Conservation (phyloP, 2,329 filamentous ascomycete species). For the Dryadomyces sulphureus region DNA sequence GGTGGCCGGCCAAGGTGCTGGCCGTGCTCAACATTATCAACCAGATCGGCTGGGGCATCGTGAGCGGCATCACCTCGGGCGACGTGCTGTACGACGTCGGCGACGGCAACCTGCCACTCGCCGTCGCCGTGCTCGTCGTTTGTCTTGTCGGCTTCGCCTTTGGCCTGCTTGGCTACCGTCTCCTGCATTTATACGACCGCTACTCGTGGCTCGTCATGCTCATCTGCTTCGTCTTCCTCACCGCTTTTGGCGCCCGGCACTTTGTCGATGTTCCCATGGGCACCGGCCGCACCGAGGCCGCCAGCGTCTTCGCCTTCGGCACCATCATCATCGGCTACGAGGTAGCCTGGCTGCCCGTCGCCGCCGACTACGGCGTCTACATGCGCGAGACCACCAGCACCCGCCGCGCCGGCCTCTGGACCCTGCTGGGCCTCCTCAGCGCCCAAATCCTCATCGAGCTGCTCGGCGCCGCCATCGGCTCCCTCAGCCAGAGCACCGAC, state of each 20-base stretch:
- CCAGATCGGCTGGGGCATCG: conserved; percentile 12
- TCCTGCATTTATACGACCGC: conserved; percentile 11
- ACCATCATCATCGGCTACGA: conserved; percentile 14
- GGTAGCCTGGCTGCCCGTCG: conserved; percentile 11
- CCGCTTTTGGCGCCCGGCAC: conserved; percentile 10
- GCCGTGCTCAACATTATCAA: conserved; percentile 11
- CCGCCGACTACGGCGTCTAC: conserved; percentile 8
- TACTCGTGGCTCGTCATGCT: conserved; percentile 11
- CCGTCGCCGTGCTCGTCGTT: conserved; percentile 12
- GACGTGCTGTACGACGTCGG: conserved; percentile 13
- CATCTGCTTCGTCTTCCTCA: conserved; percentile 9
- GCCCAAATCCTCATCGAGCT: conserved; percentile 9
- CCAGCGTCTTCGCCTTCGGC: conserved; percentile 12
- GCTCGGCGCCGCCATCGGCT: conserved; percentile 10
- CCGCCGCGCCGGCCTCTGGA: conserved; percentile 1
- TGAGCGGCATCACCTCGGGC: conserved; percentile 12
- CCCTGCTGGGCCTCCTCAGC: conserved; percentile 3
- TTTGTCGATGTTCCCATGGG: conserved; percentile 3
- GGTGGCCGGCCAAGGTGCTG: conserved; percentile 9
- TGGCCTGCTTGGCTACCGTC: conserved; percentile 12
- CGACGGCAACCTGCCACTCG: conserved; percentile 12
- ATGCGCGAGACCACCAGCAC: not conserved
- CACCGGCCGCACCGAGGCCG: conserved; percentile 3
- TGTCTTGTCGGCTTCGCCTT: conserved; percentile 10
- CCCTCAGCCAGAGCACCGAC: conserved; percentile 6